A percentile compares a stretch with the other conserved stretches of the same genome.
These are phyloP conservation scores for Agaricales sp. DNA, from an alignment of 1,284 basidiomycete genomes.

Conservation along the genomic window DNA sequence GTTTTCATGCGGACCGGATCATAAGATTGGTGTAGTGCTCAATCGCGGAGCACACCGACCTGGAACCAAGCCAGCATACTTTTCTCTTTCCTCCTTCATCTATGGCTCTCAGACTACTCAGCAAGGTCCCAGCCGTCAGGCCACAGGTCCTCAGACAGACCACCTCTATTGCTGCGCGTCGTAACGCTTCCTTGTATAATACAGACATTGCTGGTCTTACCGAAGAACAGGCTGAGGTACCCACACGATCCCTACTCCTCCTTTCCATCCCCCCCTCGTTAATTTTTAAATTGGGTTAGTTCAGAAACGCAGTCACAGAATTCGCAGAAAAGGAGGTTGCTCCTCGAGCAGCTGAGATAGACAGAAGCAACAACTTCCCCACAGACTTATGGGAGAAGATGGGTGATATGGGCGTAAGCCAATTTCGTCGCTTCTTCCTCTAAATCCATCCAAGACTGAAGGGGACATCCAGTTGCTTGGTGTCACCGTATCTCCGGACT, in stretches of 20 bases:
- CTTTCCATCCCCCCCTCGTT: background rate
- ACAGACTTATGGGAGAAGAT: constrained; percentile 81
- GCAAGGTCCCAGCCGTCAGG: background rate
- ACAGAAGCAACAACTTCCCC: constrained; percentile 75
- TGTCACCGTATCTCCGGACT: constrained; percentile 73
- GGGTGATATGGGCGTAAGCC: constrained; percentile 61
- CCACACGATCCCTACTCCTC: constrained; percentile 4
- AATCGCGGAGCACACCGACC: no score
- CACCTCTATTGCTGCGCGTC: constrained; percentile 6
- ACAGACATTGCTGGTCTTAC: constrained; percentile 71
- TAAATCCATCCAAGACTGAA: background rate
- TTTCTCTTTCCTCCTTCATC: constrained; percentile 2
- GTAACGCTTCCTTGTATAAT: constrained; percentile 61
- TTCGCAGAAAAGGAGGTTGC: constrained; percentile 78
- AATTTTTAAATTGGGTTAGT: constrained; percentile 33
- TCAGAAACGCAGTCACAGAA: constrained; percentile 64
- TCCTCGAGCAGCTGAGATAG: constrained; percentile 75
- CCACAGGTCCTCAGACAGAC: constrained; percentile 5
- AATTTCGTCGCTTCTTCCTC: background rate
- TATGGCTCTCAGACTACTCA: background rate
- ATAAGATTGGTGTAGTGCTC: no score
- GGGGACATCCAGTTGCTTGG: constrained; percentile 39
- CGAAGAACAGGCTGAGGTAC: constrained; percentile 76
- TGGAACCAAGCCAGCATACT: no score
- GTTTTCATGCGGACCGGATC: no score